These are phyloP conservation scores for Colletotrichum sp. DNA, from an alignment of 2,329 filamentous ascomycete genomes.

Conservation along the genomic window DNA sequence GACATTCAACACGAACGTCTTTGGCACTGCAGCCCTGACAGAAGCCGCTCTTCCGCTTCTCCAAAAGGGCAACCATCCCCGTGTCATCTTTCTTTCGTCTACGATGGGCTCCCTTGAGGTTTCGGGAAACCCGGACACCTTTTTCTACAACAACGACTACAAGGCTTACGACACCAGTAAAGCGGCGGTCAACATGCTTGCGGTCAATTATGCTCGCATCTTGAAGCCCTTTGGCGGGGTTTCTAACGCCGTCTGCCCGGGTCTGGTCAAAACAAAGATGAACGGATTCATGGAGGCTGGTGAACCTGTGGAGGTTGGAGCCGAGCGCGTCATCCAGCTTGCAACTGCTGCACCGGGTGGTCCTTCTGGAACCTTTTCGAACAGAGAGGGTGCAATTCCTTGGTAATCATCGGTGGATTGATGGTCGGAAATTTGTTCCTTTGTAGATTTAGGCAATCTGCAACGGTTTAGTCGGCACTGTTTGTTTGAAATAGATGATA, in stretches of 20 bases:
- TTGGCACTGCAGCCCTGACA: conserved; percentile 33
- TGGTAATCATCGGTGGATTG: conserved; percentile 8
- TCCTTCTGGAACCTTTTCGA: conserved; percentile 31
- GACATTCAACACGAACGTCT: conserved; percentile 43
- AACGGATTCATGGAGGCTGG: conserved; percentile 20
- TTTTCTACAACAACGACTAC: conserved; percentile 31
- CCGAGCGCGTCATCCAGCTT: conserved; percentile 33
- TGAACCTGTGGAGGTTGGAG: conserved; percentile 29
- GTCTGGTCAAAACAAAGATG: conserved; percentile 36
- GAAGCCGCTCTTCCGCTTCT: conserved; percentile 34
- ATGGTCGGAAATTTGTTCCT: neutral
- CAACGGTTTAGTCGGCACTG: neutral
- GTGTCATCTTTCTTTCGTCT: conserved; percentile 44
- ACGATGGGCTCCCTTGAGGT: conserved; percentile 36
- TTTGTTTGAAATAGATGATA: neutral
- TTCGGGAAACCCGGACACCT: conserved; percentile 29
- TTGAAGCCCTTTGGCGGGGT: conserved; percentile 33
- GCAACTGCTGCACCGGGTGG: conserved; percentile 33
- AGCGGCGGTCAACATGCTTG: conserved; percentile 47
- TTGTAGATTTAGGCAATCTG: neutral
- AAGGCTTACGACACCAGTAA: conserved; percentile 45
- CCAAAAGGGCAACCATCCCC: conserved; percentile 24
- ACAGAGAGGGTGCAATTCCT: conserved; percentile 26
- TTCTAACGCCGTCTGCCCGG: conserved; percentile 42
- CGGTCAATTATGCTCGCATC: conserved; percentile 34